phyloP scores from a whole-genome alignment of 2,329 filamentous ascomycete species.

The Colletotrichum plurivorum region DNA sequence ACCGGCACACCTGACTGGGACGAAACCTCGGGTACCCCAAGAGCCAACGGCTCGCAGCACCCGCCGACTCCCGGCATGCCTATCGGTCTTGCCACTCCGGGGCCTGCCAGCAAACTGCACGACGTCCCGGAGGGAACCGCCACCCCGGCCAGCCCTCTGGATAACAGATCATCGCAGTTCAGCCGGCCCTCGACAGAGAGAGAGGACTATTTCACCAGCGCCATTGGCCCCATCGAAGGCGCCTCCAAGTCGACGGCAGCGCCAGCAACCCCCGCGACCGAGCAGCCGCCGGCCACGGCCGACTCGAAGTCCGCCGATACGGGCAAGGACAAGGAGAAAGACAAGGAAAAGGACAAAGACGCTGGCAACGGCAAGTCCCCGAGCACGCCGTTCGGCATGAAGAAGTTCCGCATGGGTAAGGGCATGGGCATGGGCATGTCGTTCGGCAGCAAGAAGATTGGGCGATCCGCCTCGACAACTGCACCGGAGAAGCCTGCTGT shows the following conservation, averaged over 20 bases:
- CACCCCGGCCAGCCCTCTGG: slow-evolving; percentile 61
- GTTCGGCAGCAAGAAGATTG: slow-evolving; percentile 88
- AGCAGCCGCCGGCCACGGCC: slow-evolving; percentile 63
- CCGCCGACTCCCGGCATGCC: slow-evolving; percentile 80
- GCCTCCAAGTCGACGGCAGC: slow-evolving; percentile 62
- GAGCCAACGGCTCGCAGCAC: slow-evolving; percentile 74
- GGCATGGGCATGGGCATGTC: slow-evolving; percentile 74
- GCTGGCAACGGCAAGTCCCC: slow-evolving; percentile 68
- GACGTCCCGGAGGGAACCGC: slow-evolving; percentile 64
- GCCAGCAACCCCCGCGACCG: slow-evolving; percentile 60
- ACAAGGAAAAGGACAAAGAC: slow-evolving; percentile 61
- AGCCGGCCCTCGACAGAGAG: slow-evolving; percentile 75
- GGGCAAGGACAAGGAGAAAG: slow-evolving; percentile 66
- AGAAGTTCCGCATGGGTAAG: slow-evolving; percentile 78
- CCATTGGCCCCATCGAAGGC: slow-evolving; percentile 64
- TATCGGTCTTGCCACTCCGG: slow-evolving; percentile 84
- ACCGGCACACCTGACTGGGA: slow-evolving; percentile 53
- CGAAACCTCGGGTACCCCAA: slow-evolving; percentile 61
- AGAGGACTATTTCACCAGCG: slow-evolving; percentile 84
- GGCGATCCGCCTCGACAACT: slow-evolving; percentile 75
- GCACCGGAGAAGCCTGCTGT: slow-evolving; percentile 80
- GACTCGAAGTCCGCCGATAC: slow-evolving; percentile 41
- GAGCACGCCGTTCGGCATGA: slow-evolving; percentile 77
- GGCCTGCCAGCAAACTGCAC: slow-evolving; percentile 54
- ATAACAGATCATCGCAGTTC: slow-evolving; percentile 68